Conservation (phyloP, 2,329 filamentous ascomycete species). For the Penicillium occitanis region DNA sequence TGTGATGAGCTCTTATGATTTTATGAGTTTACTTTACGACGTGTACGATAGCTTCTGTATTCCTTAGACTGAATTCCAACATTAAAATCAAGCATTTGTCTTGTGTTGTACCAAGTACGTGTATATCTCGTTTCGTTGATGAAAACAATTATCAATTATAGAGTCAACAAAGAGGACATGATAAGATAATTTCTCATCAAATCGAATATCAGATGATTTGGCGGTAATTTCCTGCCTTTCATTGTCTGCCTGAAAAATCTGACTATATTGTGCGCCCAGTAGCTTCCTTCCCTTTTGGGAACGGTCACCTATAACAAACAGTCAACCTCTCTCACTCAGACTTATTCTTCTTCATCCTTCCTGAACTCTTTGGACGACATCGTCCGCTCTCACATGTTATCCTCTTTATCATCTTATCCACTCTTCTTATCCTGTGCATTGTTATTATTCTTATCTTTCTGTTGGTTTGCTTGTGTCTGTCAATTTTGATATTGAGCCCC, state of each 20-base stretch:
- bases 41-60: conserved; percentile 1
- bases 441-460: neutral
- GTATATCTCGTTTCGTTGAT: too few species aligned
- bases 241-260: neutral
- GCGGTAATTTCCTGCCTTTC: neutral
- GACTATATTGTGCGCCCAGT: neutral
- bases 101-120: neutral
- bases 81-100: neutral
- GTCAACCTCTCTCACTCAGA: neutral
- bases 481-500: neutral
- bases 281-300: conserved; percentile 14
- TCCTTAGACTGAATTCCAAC: neutral
- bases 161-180: neutral
- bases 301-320: neutral
- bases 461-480: neutral
- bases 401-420: neutral
- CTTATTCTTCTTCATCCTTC: neutral
- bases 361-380: neutral
- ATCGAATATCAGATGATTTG: neutral
- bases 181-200: neutral
- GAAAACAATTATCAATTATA: neutral
- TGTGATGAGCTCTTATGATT: neutral
- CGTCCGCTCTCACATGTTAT: neutral
- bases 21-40: conserved; percentile 6
- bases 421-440: neutral